Evolutionary conservation across 371 early-diverging fungal genomes (phyloP).

Genomic region (Haplosporangium sp.): DNA sequence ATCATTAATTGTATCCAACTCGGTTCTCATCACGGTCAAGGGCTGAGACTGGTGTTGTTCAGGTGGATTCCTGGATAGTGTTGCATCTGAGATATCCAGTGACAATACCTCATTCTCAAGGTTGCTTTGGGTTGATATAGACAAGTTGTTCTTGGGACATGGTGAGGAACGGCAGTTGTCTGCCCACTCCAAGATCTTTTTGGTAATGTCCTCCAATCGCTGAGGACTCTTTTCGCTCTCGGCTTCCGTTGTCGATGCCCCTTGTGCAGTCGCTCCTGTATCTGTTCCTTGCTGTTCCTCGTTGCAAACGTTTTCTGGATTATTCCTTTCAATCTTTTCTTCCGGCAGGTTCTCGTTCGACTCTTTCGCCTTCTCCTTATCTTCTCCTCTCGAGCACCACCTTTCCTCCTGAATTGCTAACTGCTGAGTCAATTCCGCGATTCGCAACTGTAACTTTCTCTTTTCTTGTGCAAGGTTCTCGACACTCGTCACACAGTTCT

Average conservation of each 20-base stretch:
- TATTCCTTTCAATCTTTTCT: background rate
- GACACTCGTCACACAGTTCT: slow-evolving; percentile 43
- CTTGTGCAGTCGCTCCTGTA: background rate
- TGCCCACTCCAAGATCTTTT: background rate
- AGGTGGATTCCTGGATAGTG: background rate
- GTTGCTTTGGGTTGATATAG: background rate
- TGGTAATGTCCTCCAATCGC: background rate
- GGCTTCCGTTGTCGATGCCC: background rate
- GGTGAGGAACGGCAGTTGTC: background rate
- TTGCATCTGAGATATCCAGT: background rate
- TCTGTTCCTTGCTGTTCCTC: background rate
- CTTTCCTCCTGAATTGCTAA: background rate
- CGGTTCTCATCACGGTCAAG: background rate
- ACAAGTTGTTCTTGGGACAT: background rate
- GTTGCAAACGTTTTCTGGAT: background rate
- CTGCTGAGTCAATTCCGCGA: background rate
- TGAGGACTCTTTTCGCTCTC: background rate
- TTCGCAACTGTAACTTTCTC: slow-evolving; percentile 27
- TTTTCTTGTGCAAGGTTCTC: slow-evolving; percentile 39
- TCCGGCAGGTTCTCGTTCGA: background rate
- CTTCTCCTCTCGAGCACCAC: background rate
- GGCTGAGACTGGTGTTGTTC: background rate
- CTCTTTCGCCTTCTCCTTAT: background rate
- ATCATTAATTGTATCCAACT: background rate
- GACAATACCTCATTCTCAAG: background rate